A percentile compares a stretch with the other conserved stretches of the same genome.
These are phyloP conservation scores for Microthlaspi erraticum DNA, from an alignment of 345 rosid genomes.

Conservation along the genomic window DNA sequence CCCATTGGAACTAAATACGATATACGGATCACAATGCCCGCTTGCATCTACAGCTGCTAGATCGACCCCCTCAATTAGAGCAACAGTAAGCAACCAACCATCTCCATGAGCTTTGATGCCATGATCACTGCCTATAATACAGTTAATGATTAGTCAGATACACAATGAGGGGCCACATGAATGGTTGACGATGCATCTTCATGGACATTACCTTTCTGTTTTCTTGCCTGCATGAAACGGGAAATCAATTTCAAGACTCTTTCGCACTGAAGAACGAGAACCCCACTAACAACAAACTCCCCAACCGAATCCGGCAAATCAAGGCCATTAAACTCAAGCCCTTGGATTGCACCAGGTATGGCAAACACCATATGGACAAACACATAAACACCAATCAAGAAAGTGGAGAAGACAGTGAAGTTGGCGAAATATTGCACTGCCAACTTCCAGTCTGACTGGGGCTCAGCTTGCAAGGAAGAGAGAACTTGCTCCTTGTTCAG, in stretches of 20 bases:
- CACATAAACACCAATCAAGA: conserved; percentile 71
- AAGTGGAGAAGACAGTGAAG: conserved; percentile 73
- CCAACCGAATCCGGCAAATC: conserved; percentile 95
- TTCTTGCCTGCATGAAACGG: conserved; percentile 89
- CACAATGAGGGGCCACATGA: conserved; percentile 21
- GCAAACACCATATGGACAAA: conserved; percentile 73
- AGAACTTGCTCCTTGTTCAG: conserved; percentile 82
- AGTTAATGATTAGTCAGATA: conserved; percentile 25
- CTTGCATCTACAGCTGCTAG: conserved; percentile 91
- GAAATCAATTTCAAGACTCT: conserved; percentile 68
- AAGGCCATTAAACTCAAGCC: conserved; percentile 92
- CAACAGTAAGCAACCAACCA: conserved; percentile 96
- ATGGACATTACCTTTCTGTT: conserved; percentile 64
- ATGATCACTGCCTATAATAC: conserved; percentile 78
- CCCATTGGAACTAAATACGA: conserved; percentile 91
- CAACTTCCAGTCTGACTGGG: conserved; percentile 84
- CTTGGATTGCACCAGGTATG: conserved; percentile 69
- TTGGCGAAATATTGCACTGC: conserved; percentile 85
- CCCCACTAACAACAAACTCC: conserved; percentile 78
- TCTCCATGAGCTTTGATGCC: conserved; percentile 96
- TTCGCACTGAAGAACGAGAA: conserved; percentile 82
- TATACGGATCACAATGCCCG: conserved; percentile 91
- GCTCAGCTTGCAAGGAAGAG: conserved; percentile 82
- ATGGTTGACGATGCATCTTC: conserved; percentile 10
- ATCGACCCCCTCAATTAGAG: conserved; percentile 82